Evolutionary conservation across 2,329 filamentous ascomycete genomes (phyloP), one percentile per base, ranked within the genome.

Genomic region (Beauveria bassiana): DNA sequence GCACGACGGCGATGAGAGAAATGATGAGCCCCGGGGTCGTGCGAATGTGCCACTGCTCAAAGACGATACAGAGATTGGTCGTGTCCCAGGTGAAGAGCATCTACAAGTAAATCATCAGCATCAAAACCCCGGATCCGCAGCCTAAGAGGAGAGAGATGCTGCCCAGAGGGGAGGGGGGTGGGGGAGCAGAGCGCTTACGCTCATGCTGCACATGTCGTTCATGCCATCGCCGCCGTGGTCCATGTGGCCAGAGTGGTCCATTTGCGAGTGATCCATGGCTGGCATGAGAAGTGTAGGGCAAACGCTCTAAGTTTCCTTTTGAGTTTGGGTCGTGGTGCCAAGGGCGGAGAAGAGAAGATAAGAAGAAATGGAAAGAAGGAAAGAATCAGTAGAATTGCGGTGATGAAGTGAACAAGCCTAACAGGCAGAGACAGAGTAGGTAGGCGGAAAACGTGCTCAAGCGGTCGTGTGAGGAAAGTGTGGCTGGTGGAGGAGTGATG

Each of bases 11-110:
- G 67, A 95, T 69, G 64, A 99, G 86, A 31, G 93, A 96, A 70
- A 92, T 74, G 73, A 97, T 69, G 62, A 99, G 87, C 40, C 89
- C 89, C 58, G 84, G 70, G 3, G 87, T 86, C 64, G 87, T 86
- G 64, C 83, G 86, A 74, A 99, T 78, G 77, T 90, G 93, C 95
- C 95, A 99, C 76, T 87, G 86, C 68, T 82, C 83, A 81, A 98
- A 99, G 74, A 99, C 85, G 75, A 99, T 96, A 82, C 95, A 99
- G 66, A 99, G 90, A 77, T 98, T 89, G 61, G 82, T 85, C 3
- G 93, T 93, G 74, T 92, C 86, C 93, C 93, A 99, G 64, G 92
- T 98, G 80, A 99, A 99, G 67, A 98, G 86, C 93, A 97, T 98
- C 92, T 96, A 5, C 34, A 38, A 38, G 34, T 38, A 38, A 24